Evolutionary conservation across 176 grass and related monocot genomes (phyloP), one percentile per base, ranked within the genome.

Genomic region (Oryza glumipatula): DNA sequence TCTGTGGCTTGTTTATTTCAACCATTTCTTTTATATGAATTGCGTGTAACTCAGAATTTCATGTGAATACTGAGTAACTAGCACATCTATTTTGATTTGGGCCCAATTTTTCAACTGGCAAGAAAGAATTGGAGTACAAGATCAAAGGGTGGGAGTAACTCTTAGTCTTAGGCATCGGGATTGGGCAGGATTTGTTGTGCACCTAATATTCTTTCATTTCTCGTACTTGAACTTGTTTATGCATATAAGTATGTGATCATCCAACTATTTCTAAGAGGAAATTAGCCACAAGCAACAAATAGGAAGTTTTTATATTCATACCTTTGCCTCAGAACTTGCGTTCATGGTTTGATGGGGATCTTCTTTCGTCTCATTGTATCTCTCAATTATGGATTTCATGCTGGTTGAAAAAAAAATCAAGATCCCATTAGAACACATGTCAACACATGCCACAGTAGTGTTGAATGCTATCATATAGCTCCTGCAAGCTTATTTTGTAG

Each of bases 361-460:
- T 48, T 87, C 36, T 71, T 76, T 87, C 38, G 72, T 65, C 19
- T 87, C 72, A 6, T 17, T 70, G 65, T 82, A 82, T 77, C 78
- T 82, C 68, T 87, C 72, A 0, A 82, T 87, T 28, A 82, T 49
- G 21, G 86, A 82, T 64, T 70, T 76, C 86, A 82, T 65, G 79
- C 86, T 87, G 86, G 17, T 70, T 32, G 4, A 45, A 8, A 79
- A 58, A 51, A 54, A 44, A 76, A 11, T 5, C 0, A 30, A 1
- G 0, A 47, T 23, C 41, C 46, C 5, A 19, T 80, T 67, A 86
- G 44, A 80, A n/a, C 24, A 47, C 8, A 54, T 3, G 65, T 58
- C 54, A 81, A 48, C 1, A 44, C 4, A 35, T 13, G 19, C 35
- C 28, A 13, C 0, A 60, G 7, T 49, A 16, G 23, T 7, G 22